Evolutionary conservation across 805 yeast genomes (phyloP).

Genomic region (Kazachstania psychrophila): DNA sequence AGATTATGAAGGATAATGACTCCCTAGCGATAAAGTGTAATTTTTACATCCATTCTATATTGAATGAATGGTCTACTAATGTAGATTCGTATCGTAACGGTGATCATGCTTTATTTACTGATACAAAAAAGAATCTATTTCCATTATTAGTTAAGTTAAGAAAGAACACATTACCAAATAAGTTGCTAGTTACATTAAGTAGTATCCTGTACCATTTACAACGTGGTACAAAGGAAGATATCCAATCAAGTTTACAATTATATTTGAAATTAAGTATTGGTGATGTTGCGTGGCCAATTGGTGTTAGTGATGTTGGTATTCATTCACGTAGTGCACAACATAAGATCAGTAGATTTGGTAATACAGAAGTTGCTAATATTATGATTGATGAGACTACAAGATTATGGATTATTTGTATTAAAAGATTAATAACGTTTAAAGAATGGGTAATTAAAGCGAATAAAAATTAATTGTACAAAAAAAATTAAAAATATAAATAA

Average conservation of each 20-base stretch:
- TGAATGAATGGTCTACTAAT: constrained; percentile 32
- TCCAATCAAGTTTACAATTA: constrained; percentile 38
- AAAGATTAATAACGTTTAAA: constrained; percentile 55
- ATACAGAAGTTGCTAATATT: constrained; percentile 48
- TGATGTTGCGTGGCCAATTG: constrained; percentile 89
- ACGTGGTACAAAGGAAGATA: constrained; percentile 21
- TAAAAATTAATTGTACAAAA: neutral
- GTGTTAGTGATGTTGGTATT: constrained; percentile 69
- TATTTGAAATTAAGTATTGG: constrained; percentile 76
- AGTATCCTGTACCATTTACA: constrained; percentile 59
- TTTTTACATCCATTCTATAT: constrained; percentile 25
- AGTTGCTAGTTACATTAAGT: constrained; percentile 44
- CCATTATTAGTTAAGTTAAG: constrained; percentile 50
- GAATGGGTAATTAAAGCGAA: constrained; percentile 11
- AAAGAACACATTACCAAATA: constrained; percentile 30
- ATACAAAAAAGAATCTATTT: constrained; percentile 41
- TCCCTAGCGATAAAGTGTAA: constrained; percentile 39
- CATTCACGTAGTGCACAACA: constrained; percentile 62
- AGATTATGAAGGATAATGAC: constrained; percentile 30
- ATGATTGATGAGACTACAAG: constrained; percentile 72
- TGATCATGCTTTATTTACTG: constrained; percentile 29
- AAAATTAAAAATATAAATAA: neutral
- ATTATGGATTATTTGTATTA: constrained; percentile 66
- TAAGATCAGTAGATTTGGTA: constrained; percentile 37
- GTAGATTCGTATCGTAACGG: constrained; percentile 10